Percentiles rank a stretch among this genome's conserved stretches.
Conservation (phyloP, 2,329 filamentous ascomycete species). For the Scolecobasidium constrictum region DNA sequence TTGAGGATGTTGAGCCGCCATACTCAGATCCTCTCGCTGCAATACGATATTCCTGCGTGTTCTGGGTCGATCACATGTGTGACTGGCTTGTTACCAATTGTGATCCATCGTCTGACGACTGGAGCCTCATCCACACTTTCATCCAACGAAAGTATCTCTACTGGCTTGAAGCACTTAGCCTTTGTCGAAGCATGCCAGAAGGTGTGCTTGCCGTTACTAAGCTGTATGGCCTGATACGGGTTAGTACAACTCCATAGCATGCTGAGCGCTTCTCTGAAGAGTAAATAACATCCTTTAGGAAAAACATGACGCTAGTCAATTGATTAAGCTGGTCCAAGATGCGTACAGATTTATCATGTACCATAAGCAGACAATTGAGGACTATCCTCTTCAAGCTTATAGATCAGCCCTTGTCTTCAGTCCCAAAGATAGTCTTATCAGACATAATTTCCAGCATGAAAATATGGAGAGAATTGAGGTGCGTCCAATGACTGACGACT, state of each 20-base stretch:
- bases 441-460: slow-evolving; percentile 14
- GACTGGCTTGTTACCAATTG: slow-evolving; percentile 10
- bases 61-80: slow-evolving; percentile 24
- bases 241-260: neutral
- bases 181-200: slow-evolving; percentile 13
- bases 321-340: slow-evolving; percentile 18
- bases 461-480: neutral
- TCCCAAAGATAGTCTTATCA: slow-evolving; percentile 18
- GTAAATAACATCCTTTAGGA: neutral
- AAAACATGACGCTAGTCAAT: neutral
- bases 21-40: slow-evolving; percentile 17
- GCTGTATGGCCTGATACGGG: slow-evolving; percentile 10
- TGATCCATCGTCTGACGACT: neutral
- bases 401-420: slow-evolving; percentile 22
- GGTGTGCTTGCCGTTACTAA: slow-evolving; percentile 13
- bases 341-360: slow-evolving; percentile 20
- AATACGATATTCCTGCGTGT: slow-evolving; percentile 19
- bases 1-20: slow-evolving; percentile 14
- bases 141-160: slow-evolving; percentile 12
- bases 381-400: slow-evolving; percentile 26
- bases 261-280: neutral
- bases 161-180: slow-evolving; percentile 15
- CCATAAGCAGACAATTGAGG: slow-evolving; percentile 18
- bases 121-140: slow-evolving; percentile 9
- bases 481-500: too few relatives aligned